phyloP scores from a whole-genome alignment of 2,329 filamentous ascomycete genomes.

The Diplocarpon mali region DNA sequence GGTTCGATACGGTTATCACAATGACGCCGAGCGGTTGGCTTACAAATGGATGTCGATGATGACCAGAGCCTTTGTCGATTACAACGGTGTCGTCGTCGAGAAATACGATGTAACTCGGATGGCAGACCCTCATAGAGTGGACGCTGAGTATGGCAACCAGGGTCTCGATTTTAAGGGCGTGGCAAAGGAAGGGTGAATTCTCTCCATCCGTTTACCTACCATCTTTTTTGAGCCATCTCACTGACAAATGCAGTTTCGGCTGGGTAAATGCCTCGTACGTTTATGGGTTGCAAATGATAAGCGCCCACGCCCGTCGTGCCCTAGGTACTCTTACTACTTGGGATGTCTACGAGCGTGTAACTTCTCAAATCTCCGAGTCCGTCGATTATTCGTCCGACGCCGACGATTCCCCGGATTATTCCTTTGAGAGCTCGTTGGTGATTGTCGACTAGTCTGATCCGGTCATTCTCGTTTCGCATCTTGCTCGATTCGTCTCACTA shows the following conservation, averaged over 20 bases:
- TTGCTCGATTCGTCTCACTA: background rate
- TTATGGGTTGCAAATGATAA: conserved; percentile 80
- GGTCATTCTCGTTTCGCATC: background rate
- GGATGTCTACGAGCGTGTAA: conserved; percentile 10
- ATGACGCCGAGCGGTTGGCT: conserved; percentile 77
- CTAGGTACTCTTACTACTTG: conserved; percentile 77
- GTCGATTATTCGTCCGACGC: background rate
- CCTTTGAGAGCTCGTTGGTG: background rate
- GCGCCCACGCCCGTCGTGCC: conserved; percentile 79
- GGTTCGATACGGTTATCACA: conserved; percentile 80
- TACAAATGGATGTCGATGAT: conserved; percentile 99
- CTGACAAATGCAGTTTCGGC: conserved; percentile 58
- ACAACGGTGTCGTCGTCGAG: conserved; percentile 95
- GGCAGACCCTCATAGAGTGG: conserved; percentile 83
- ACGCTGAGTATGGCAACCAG: conserved; percentile 97
- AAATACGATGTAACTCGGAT: conserved; percentile 95
- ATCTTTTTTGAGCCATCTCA: background rate
- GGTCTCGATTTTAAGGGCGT: conserved; percentile 92
- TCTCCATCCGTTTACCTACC: background rate
- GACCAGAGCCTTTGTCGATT: conserved; percentile 95
- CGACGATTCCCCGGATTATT: background rate
- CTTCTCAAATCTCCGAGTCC: background rate
- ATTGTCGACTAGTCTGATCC: background rate
- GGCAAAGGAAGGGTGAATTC: conserved; percentile 81
- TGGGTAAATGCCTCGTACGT: conserved; percentile 99